Conservation (phyloP, 2,329 filamentous ascomycete genomes). For the Acrocalymma vagum region DNA sequence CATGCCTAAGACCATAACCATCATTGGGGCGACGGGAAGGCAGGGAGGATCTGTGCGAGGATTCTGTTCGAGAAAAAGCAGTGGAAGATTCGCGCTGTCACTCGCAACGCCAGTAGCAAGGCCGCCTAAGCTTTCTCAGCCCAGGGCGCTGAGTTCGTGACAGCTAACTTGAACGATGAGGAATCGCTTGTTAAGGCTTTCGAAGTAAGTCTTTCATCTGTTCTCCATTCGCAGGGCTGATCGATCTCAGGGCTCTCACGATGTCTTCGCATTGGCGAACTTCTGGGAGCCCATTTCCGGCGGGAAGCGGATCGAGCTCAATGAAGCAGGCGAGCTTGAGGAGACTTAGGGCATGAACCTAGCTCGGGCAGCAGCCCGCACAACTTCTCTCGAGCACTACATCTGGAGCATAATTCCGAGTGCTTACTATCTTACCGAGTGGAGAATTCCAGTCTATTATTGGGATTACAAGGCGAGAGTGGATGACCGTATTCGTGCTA, state of each 20-base stretch:
- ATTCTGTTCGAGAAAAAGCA: conserved; percentile 53
- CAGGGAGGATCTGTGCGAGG: conserved; percentile 29
- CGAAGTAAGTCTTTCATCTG: conserved; percentile 6
- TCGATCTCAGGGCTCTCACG: conserved; percentile 15
- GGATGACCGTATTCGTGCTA: conserved; percentile 47
- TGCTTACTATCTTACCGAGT: conserved; percentile 30
- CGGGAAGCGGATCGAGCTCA: conserved; percentile 31
- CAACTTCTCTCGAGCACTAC: conserved; percentile 49
- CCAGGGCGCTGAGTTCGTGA: conserved; percentile 49
- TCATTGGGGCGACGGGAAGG: conserved; percentile 37
- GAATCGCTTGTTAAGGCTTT: conserved; percentile 16
- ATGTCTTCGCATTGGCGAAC: conserved; percentile 47
- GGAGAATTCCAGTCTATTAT: conserved; percentile 47
- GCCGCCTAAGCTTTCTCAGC: conserved; percentile 28
- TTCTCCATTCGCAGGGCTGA: conserved; percentile 4
- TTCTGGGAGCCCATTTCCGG: conserved; percentile 18
- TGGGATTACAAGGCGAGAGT: conserved; percentile 51
- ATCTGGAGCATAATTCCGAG: conserved; percentile 55
- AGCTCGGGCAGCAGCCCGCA: conserved; percentile 47
- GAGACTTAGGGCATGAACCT: conserved; percentile 47
- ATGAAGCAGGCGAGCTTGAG: conserved; percentile 36
- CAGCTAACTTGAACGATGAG: conserved; percentile 19
- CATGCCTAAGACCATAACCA: conserved; percentile 34
- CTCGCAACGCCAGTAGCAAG: conserved; percentile 42
- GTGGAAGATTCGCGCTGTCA: conserved; percentile 60